Evolutionary conservation across 2,329 filamentous ascomycete species (phyloP), one percentile per base, ranked within the genome.

Genomic region (Colletotrichum spaethianum): DNA sequence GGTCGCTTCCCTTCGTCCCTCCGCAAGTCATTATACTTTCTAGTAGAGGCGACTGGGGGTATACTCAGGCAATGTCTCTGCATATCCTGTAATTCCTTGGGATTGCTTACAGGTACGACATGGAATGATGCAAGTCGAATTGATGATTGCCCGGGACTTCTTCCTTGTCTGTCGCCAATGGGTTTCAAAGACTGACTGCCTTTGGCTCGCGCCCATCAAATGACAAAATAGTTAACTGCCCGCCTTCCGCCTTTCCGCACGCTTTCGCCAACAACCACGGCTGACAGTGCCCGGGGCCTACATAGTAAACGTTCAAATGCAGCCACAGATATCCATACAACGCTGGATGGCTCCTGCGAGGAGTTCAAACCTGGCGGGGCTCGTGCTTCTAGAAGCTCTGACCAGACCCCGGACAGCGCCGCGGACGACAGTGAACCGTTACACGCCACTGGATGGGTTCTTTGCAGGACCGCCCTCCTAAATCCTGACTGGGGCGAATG

Each of bases 321-420:
- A 31, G n/a, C 20, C 63, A 48, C 33, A 53, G 60, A 60, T 23
- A 62, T n/a, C 20, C 31, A 18, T 40, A 14, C 55, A n/a, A 44
- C 53, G n/a, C 31, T 23, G 44, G 16, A 28, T 50, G 31, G 16
- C 31, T 20, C 31, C 9, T 26, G 42, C 38, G 42, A 60, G 38
- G 38, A 28, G 38, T 40, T 20, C 28, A n/a, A 50, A 38, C 56
- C 8, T 28, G 23, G 16, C 38, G 36, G 28, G 28, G 20, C 40
- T 62, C 59, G 42, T 40, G 68, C 50, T 70, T 70, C 56, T 70
- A 62, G 46, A 70, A 70, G 63, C 23, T 48, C 60, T 66, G 62
- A 42, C 67, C 38, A 14, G 8, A 36, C 2, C n/a, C 36, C 59
- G 67, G 36, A 50, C 60, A 46, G 44, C 26, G 38, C 28, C 33